These are phyloP conservation scores for Venturia asperata DNA, from an alignment of 2,329 filamentous ascomycete genomes.

Conservation along the genomic window DNA sequence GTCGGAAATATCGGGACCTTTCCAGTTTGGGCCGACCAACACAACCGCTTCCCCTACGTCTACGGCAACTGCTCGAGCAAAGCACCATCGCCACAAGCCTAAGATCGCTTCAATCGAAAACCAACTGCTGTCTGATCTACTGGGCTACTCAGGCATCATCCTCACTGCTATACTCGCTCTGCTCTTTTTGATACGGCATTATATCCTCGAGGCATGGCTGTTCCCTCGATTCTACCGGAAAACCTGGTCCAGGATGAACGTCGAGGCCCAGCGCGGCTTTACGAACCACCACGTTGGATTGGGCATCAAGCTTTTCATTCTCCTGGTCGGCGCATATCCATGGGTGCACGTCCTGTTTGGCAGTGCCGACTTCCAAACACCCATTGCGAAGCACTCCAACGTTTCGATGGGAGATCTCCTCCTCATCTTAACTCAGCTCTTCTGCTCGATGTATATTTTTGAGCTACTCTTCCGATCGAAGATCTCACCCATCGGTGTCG, in stretches of 20 bases:
- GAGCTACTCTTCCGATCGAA: conserved; percentile 39
- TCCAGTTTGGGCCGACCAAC: not conserved
- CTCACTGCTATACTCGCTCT: conserved; percentile 23
- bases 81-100: conserved; percentile 8
- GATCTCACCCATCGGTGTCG: conserved; percentile 36
- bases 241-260: conserved; percentile 33
- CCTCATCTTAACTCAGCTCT: conserved; percentile 35
- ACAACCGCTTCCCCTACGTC: not conserved
- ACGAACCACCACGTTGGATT: conserved; percentile 43
- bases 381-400: conserved; percentile 26
- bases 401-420: conserved; percentile 39
- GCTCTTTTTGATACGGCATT: conserved; percentile 24
- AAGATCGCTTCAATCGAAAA: conserved; percentile 15
- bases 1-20: not conserved
- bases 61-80: not conserved
- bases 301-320: conserved; percentile 35
- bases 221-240: conserved; percentile 31
- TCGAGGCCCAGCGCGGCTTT: conserved; percentile 35
- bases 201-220: conserved; percentile 37
- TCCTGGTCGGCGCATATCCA: conserved; percentile 37
- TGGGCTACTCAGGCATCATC: conserved; percentile 25
- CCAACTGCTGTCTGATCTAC: conserved; percentile 22
- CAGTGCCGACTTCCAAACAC: conserved; percentile 28
- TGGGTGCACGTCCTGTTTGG: conserved; percentile 36
- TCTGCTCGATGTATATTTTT: conserved; percentile 43